Evolutionary conservation across 371 early-diverging fungal genomes (phyloP).

Genomic region (Mucor sp.): DNA sequence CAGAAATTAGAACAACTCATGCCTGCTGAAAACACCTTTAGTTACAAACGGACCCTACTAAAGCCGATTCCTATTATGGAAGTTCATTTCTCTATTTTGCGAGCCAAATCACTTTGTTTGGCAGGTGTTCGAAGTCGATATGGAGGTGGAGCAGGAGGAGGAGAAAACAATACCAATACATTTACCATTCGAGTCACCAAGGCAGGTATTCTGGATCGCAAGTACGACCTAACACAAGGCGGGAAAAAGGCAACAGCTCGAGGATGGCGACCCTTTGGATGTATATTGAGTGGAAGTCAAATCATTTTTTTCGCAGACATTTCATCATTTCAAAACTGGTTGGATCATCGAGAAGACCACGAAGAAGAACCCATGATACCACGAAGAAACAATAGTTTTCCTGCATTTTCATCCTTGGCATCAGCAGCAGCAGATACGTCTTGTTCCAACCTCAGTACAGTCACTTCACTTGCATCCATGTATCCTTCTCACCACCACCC

Average conservation of each 20-base stretch:
- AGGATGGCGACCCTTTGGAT: conserved; percentile 76
- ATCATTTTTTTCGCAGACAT: conserved; percentile 72
- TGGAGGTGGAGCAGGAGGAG: conserved; percentile 1
- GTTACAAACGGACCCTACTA: conserved; percentile 32
- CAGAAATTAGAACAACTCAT: conserved; percentile 41
- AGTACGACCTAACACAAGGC: conserved; percentile 67
- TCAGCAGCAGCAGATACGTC: background rate
- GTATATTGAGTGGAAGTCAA: conserved; percentile 78
- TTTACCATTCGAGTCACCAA: conserved; percentile 70
- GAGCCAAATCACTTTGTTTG: conserved; percentile 40
- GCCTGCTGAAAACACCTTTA: conserved; percentile 44
- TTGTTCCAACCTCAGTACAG: conserved; percentile 10
- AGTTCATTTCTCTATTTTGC: conserved; percentile 40
- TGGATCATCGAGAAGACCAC: conserved; percentile 23
- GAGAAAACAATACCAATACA: conserved; percentile 24
- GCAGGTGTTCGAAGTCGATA: conserved; percentile 47
- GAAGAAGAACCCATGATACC: background rate
- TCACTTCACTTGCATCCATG: conserved; percentile 22
- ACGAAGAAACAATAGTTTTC: conserved; percentile 25
- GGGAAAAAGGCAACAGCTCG: conserved; percentile 72
- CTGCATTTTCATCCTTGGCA: conserved; percentile 16
- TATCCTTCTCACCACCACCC: conserved; percentile 7
- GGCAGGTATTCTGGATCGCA: conserved; percentile 69
- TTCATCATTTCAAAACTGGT: conserved; percentile 43
- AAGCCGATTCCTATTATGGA: conserved; percentile 34